phyloP scores from a whole-genome alignment of 805 yeast genomes.

The Lipomyces spencermartinsiae region DNA sequence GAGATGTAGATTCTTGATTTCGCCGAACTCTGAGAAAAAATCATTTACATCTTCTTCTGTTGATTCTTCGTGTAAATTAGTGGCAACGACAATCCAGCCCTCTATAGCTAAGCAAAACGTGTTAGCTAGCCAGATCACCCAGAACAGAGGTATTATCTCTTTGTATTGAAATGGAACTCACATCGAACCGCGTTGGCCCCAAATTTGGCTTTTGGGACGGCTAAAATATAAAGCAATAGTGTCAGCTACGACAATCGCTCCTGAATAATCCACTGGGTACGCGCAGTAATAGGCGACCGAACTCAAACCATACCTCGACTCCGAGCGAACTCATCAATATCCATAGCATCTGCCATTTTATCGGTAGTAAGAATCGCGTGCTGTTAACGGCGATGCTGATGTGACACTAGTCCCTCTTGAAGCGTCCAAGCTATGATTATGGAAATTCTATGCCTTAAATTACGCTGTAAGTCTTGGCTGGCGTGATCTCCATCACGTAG shows the following conservation, averaged over 20 bases:
- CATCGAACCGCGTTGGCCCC: conserved; percentile 33
- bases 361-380: not conserved
- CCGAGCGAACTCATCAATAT: conserved; percentile 26
- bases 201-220: conserved; percentile 28
- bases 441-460: not conserved
- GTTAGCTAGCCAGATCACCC: not conserved
- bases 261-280: not conserved
- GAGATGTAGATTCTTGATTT: conserved; percentile 49
- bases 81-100: conserved; percentile 53
- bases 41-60: conserved; percentile 54
- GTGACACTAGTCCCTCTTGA: not conserved
- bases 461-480: not conserved
- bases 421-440: not conserved
- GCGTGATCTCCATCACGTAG: too few relatives aligned
- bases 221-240: not conserved
- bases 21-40: conserved; percentile 52
- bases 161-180: conserved; percentile 12
- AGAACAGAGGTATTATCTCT: not conserved
- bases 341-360: conserved; percentile 36
- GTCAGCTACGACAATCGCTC: not conserved
- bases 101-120: conserved; percentile 47
- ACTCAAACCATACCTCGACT: conserved; percentile 10
- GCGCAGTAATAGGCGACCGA: not conserved
- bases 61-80: conserved; percentile 54
- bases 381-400: not conserved